Base-by-base conservation (phyloP, 2,329 filamentous ascomycete species). In the Fusarium austroafricanum region DNA sequence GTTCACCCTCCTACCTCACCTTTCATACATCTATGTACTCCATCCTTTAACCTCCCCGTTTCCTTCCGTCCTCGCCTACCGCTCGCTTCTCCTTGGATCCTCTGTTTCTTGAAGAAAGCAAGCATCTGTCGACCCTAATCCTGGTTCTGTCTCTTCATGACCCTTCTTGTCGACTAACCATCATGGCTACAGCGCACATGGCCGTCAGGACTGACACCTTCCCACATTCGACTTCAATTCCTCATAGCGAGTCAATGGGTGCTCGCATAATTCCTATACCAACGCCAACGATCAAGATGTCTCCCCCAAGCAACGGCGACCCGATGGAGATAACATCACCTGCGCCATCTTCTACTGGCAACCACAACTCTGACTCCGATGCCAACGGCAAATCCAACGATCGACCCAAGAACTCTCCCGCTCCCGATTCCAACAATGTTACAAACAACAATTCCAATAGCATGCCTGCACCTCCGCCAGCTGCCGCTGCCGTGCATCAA, bases 401-500 rank as follows among this genome's bases (percentile, higher is more conserved):
- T 64, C 79, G 77, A 38, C 75, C 76, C 55, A 82, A 79, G 69
- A 75, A 77, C 39, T 69, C 78, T 23, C 74, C 79, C 9, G 77
- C 71, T n/a, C 78, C 77, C 58, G 82, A 86, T n/a, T 77, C 79
- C 38, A 64, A 72, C 45, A 64, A 54, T 42, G 67, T 37, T 46
- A 28, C 54, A 26, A 65, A 61, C 40, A 65, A 61, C 33, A 71
- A 58, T 37, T 79, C 51, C 11, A 64, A 65, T 51, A 79, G 78
- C 40, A 86, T 87, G 84, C 79, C 84, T 33, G 83, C 84, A 21
- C 84, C 84, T 17, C 78, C 80, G 20, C 80, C 83, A 4, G 80
- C 84, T n/a, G 89, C 90, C 2, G 89, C 91, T 7, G 91, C 91
- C 46, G 90, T 94, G 52, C 93, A 97, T 76, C 94, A 97, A 77